Percentiles rank a stretch among this genome's conserved stretches.
These are phyloP conservation scores for Rhizophagus clarus DNA, from an alignment of 192 early-diverging fungal genomes.

Conservation along the genomic window DNA sequence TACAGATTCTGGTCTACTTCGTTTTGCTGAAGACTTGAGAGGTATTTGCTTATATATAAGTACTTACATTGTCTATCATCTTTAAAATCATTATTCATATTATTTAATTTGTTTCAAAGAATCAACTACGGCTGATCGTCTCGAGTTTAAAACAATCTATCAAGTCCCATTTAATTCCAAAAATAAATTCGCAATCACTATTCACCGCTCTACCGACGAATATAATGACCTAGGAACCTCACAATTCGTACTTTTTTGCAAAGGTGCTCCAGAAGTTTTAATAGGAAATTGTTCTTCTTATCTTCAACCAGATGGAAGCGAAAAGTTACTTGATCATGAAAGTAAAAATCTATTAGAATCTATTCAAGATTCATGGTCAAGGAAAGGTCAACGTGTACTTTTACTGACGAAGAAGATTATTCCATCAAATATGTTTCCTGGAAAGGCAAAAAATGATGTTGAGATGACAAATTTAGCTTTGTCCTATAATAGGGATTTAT, in stretches of 20 bases:
- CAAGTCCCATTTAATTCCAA: conserved; percentile 76
- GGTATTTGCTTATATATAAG: neutral
- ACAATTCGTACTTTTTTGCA: conserved; percentile 53
- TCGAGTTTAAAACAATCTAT: conserved; percentile 40
- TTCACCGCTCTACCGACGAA: conserved; percentile 29
- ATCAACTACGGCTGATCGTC: neutral
- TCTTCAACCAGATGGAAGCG: conserved; percentile 41
- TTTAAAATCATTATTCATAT: neutral
- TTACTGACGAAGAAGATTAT: conserved; percentile 37
- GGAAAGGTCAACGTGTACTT: conserved; percentile 60
- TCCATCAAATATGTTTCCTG: neutral
- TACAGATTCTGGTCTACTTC: conserved; percentile 82
- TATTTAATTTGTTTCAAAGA: neutral
- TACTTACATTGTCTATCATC: neutral
- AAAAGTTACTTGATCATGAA: conserved; percentile 44
- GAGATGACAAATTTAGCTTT: conserved; percentile 35
- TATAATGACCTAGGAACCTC: conserved; percentile 24
- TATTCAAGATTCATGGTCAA: conserved; percentile 57
- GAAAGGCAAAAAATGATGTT: conserved; percentile 24
- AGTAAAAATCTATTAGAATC: conserved; percentile 37
- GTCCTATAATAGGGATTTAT: conserved; percentile 47
- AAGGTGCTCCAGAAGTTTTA: conserved; percentile 82
- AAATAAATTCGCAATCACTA: conserved; percentile 69
- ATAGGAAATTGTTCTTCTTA: conserved; percentile 49
- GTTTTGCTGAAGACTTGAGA: conserved; percentile 51